phyloP scores from a whole-genome alignment of 1,284 basidiomycete genomes.

The Moesziomyces antarcticus region DNA sequence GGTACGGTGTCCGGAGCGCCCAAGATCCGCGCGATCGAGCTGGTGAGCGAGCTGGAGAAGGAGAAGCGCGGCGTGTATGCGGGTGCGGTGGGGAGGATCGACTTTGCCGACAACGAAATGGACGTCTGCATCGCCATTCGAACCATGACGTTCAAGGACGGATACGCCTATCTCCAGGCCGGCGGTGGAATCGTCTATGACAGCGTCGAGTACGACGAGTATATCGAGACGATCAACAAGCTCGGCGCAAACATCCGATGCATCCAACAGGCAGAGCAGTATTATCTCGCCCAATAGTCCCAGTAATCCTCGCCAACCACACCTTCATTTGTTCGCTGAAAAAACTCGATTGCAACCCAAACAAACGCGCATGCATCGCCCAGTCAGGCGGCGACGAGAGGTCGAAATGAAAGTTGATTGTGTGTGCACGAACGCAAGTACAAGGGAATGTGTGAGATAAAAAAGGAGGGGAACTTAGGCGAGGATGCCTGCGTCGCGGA shows the following conservation, averaged over 20 bases:
- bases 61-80: conserved; percentile 95
- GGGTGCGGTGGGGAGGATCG: conserved; percentile 95
- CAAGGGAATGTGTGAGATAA: too few species aligned
- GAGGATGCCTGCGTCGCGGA: conserved; percentile 9
- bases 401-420: too few species aligned
- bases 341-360: too few species aligned
- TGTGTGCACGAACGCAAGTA: too few species aligned
- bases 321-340: background rate
- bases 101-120: conserved; percentile 94
- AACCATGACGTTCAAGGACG: conserved; percentile 97
- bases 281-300: conserved; percentile 26
- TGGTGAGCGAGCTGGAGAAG: conserved; percentile 86
- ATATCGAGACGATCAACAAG: conserved; percentile 95
- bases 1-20: conserved; percentile 99
- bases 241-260: conserved; percentile 86
- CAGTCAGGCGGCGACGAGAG: too few species aligned
- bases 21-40: conserved; percentile 97
- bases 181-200: conserved; percentile 96
- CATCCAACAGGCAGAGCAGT: conserved; percentile 81
- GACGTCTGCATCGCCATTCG: conserved; percentile 99
- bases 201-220: conserved; percentile 96
- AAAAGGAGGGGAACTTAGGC: background rate
- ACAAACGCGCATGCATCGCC: too few species aligned
- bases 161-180: conserved; percentile 90
- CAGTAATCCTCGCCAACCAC: background rate